These are phyloP conservation scores for Beauveria brongniartii DNA, from an alignment of 2,329 filamentous ascomycete species.

Conservation along the genomic window DNA sequence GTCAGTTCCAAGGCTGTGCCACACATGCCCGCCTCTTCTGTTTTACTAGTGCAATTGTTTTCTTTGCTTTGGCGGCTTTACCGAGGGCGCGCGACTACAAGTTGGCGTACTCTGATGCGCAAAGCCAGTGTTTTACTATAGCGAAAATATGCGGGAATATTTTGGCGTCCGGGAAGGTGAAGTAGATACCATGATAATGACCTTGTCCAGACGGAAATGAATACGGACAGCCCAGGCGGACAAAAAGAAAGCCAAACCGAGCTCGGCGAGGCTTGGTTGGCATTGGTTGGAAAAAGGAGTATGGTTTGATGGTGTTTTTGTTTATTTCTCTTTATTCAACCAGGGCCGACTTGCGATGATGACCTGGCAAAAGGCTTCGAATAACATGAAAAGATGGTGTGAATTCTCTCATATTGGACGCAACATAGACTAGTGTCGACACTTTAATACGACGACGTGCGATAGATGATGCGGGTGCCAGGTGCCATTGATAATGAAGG, in stretches of 20 bases:
- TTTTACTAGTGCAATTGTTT: neutral
- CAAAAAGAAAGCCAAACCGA: neutral
- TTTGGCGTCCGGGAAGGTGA: conserved; percentile 3
- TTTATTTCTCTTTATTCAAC: neutral
- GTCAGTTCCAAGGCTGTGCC: neutral
- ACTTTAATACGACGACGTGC: neutral
- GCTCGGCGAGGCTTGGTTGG: neutral
- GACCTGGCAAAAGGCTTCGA: neutral
- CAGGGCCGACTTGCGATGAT: neutral
- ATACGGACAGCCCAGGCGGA: neutral
- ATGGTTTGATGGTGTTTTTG: neutral
- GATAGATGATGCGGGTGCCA: no score
- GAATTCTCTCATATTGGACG: neutral
- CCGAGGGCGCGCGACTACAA: neutral
- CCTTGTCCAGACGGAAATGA: neutral
- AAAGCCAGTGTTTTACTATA: conserved; percentile 3
- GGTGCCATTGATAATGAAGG: no score
- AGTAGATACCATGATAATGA: conserved; percentile 7
- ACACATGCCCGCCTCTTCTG: neutral
- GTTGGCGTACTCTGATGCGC: neutral
- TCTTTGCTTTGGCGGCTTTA: neutral
- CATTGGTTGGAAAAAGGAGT: neutral
- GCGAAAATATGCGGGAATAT: conserved; percentile 1
- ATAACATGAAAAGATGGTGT: neutral
- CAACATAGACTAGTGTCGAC: neutral